Base-by-base conservation (phyloP, 129 eudicot species). In the Artemisia argyi region DNA sequence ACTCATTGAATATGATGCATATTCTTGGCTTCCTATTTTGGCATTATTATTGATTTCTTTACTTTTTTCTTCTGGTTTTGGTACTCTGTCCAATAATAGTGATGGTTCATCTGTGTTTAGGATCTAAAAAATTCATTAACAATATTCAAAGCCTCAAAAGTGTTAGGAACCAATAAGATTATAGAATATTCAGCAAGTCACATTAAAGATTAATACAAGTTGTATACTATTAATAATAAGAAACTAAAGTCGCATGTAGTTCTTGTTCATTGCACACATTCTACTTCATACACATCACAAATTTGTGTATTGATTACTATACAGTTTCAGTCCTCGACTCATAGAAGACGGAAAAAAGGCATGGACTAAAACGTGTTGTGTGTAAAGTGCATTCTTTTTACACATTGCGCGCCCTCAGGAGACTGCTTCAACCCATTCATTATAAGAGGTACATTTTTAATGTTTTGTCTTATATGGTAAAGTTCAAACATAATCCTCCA, bases 141-240 rank as follows among this genome's bases (percentile, higher is more conserved):
- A 28, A 35, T 35, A 20, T 4, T 1, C 3, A 68, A 48, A 51
- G 55, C 66, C 57, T 57, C 46, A 13, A 39, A 39, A 39, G 48
- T 9, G n/a, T 44, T n/a, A 24, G 74, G 76, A 71, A 71, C 66
- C 75, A 71, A 58, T 72, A 46, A 71, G 55, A 46, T 44, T 44
- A 12, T 16, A 64, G 51, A n/a, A 42, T 61, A 13, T 61, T 10
- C 17, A 55, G 7, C 7, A 15, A 13, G 0, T 11, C 5, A 7
- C 12, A 11, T 30, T 57, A 26, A 56, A 18, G 5, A 58, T 22
- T 58, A 58, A 59, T 59, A 9, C 46, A 24, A 17, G 60, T 10
- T 72, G 67, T n/a, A 51, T 24, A 59, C 7, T 24, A 32, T 5
- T 32, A n/a, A n/a, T n/a, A n/a, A n/a, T n/a, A n/a, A n/a, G n/a